Base-by-base conservation (phyloP, 306 rosid genomes). In the Cicer cuneatum region DNA sequence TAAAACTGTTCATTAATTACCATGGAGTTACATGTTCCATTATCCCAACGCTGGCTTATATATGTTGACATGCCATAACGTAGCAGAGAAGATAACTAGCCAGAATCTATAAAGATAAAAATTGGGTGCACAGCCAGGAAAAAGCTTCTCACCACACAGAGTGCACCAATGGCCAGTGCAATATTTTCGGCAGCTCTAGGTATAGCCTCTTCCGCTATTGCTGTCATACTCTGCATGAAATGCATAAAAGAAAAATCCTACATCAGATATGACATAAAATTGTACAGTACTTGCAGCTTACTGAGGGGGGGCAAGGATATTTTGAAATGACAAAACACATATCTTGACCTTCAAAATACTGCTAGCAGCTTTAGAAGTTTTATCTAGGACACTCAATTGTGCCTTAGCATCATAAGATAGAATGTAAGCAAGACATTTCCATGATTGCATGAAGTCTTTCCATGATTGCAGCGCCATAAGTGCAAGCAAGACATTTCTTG, bases 101-200 rank as follows among this genome's bases (percentile, higher is more conserved):
- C 73, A 72, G 68, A 81, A 75, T 41, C 76, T 63, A 59, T 12
- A 11, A 74, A 72, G 29, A 38, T 33, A 48, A 60, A 66, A 67
- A 49, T 53, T 46, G 29, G 37, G 75, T 52, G 69, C 60, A 47
- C 24, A 69, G 54, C 40, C 70, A 78, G 75, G 59, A 35, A 74
- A 86, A 66, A 69, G 69, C 57, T 66, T 77, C 90, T 86, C 84
- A 94, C 98, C 87, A 29, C 82, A 86, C 95, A 90, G 64, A 94
- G 91, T 70, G 98, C 96, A 73, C 96, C 96, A 75, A 91, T 85
- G 69, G 98, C 98, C 81, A 94, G 87, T n/a, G 91, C 93, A 64
- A 91, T 86, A 83, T 94, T 94, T 83, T 90, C 98, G 70, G 97
- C 92, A 83, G 93, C 87, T 85, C 97, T 85, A 68, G 98, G 98